Percentiles rank a stretch among this genome's conserved stretches.
These are phyloP conservation scores for Colletotrichum tropicicola DNA, from an alignment of 2,329 filamentous ascomycete genomes.

Conservation along the genomic window DNA sequence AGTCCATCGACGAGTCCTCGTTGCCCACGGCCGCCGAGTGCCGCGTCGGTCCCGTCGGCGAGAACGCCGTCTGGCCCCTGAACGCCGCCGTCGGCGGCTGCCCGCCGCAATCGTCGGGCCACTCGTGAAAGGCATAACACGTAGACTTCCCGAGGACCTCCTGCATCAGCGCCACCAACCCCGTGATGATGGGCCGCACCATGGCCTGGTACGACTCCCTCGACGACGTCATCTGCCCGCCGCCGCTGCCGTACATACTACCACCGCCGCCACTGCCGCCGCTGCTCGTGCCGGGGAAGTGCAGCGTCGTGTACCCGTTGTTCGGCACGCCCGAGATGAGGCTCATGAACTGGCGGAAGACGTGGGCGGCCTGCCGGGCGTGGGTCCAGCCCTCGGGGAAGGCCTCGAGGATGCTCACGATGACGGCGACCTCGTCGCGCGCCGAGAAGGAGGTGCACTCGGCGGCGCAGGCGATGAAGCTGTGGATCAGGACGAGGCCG, in stretches of 20 bases:
- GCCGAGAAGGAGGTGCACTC: conserved; percentile 37
- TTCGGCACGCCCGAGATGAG: conserved; percentile 32
- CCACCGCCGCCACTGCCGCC: background rate
- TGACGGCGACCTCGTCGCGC: conserved; percentile 44
- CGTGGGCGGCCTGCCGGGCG: conserved; percentile 44
- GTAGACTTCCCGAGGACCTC: conserved; percentile 45
- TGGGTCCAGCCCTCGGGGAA: conserved; percentile 46
- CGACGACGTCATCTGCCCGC: conserved; percentile 14
- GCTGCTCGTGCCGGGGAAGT: conserved; percentile 24
- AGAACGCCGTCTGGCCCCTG: conserved; percentile 16
- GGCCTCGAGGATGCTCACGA: conserved; percentile 46
- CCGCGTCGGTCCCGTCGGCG: conserved; percentile 23
- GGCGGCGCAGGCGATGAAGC: conserved; percentile 42
- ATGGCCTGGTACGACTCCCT: conserved; percentile 33
- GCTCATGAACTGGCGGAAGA: conserved; percentile 42
- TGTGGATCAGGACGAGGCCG: conserved; percentile 47
- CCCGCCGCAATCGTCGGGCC: conserved; percentile 24
- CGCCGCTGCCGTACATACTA: conserved; percentile 15
- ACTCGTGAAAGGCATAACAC: conserved; percentile 35
- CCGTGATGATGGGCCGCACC: conserved; percentile 31
- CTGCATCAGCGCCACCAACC: conserved; percentile 39
- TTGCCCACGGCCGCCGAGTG: conserved; percentile 14
- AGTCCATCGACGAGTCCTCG: conserved; percentile 23
- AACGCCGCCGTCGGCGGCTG: conserved; percentile 8
- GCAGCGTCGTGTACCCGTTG: conserved; percentile 31